Evolutionary conservation across 768 basidiomycete species (phyloP), one percentile per base, ranked within the genome.

Genomic region (Ramaria rubella): DNA sequence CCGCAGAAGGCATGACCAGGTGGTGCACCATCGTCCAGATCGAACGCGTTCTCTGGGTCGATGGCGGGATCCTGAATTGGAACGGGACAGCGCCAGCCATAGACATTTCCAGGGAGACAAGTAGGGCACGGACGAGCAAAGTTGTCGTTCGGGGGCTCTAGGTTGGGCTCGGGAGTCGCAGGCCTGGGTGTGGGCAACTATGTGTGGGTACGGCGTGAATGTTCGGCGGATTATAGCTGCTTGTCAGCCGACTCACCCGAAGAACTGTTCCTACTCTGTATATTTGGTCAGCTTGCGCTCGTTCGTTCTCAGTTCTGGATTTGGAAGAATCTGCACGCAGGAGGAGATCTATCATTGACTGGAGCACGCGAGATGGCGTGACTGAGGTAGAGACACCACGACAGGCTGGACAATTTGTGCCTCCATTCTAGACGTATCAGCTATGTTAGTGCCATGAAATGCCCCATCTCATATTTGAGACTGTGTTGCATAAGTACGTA

Each of bases 381-480:
- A 87, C 88, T 23, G 77, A 74, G 24, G 77, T 84, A 14, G 88
- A 83, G n/a, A 75, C 61, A 24, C 81, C 78, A 54, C 90, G 84
- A 63, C 90, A 93, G 5, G 86, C 83, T 14, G 90, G 90, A 66
- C 90, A 93, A 62, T 82, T 87, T 19, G 86, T 85, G 52, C 90
- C 90, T 33, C 88, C 87, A 62, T 92, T 92, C 89, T 92, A 62
- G 44, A 31, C 17, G 54, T 15, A 52, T 24, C 54, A 34, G 21
- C 21, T 12, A 55, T 60, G 38, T 43, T 21, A 54, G 53, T n/a
- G n/a, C n/a, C n/a, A n/a, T n/a, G n/a, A n/a, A n/a, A n/a, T n/a
- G n/a, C n/a, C n/a, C n/a, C n/a, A n/a, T n/a, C n/a, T n/a, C n/a
- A n/a, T n/a, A n/a, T n/a, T n/a, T n/a, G n/a, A n/a, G n/a, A 38